Evolutionary conservation across 441 rosid genomes (phyloP), one percentile per base, ranked within the genome.

Genomic region (Raphanus hybrid): DNA sequence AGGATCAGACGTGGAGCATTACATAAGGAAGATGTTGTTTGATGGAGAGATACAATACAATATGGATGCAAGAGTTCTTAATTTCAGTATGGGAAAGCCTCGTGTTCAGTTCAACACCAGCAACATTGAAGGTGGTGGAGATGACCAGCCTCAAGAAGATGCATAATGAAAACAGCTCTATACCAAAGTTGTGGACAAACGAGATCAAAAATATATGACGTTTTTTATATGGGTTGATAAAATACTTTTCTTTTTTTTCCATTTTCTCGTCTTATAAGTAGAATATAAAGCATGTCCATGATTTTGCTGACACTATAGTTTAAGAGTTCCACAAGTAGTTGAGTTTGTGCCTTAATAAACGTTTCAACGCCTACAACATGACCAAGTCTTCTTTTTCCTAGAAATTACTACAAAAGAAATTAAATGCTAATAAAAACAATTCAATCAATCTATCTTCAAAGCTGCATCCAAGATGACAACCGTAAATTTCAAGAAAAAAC

Each of bases 21-120:
- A 89, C 85, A 96, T 91, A 79, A 88, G 98, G 80, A 90, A 93
- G 85, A 80, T 96, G 82, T 79, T 91, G 43, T 96, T 86, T 50
- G 94, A 87, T 63, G 98, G 99, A 70, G 91, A 89, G 80, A 96
- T 93, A 69, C 88, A 87, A 79, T 94, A 94, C 86, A 92, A 91
- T 83, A 91, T 92, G 98, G 83, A 90, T 70, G 89, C 99, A 43
- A 85, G 84, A 71, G 90, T 86, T 61, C 89, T 93, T 27, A 95
- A 93, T 78, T 95, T 95, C 85, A 95, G 99, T 82, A 95, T 90
- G 97, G 96, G 98, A 6, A 93, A 91, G 82, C 97, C 98, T 1
- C 88, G 97, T 23, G 75, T 91, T 68, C 75, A 79, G 18, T 83
- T 89, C 82, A 86, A 84, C 52, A 80, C 83, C 20, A 78, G 84